phyloP scores from a whole-genome alignment of 306 rosid species.

The Aeschynomene evenia region DNA sequence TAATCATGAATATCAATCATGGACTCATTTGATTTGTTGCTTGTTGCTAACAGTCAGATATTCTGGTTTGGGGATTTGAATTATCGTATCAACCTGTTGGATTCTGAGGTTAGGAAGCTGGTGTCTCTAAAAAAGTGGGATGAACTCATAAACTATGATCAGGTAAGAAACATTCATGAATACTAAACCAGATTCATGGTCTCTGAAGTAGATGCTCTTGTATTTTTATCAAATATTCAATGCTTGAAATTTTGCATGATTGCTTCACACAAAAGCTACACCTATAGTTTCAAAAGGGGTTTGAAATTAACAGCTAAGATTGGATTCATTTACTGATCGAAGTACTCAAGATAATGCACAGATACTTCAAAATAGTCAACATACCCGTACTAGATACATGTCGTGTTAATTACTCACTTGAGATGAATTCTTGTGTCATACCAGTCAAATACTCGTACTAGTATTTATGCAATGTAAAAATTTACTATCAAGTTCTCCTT shows the following conservation, averaged over 20 bases:
- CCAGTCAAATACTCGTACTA: too few species aligned
- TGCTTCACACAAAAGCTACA: background rate
- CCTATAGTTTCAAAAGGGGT: background rate
- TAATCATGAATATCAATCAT: constrained; percentile 8
- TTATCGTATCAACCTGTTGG: constrained; percentile 76
- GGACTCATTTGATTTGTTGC: constrained; percentile 27
- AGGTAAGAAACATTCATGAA: constrained; percentile 52
- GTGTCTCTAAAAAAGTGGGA: constrained; percentile 65
- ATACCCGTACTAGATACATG: too few species aligned
- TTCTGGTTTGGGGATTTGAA: constrained; percentile 98
- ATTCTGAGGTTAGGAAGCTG: constrained; percentile 58
- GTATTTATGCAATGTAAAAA: background rate
- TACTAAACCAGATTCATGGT: background rate
- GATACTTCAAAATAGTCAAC: too few species aligned
- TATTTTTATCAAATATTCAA: background rate
- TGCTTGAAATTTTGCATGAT: background rate
- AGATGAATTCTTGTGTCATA: too few species aligned
- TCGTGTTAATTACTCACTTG: too few species aligned
- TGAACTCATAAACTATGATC: constrained; percentile 70
- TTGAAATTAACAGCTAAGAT: background rate
- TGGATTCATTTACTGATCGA: background rate
- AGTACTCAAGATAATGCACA: too few species aligned
- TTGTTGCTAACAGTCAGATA: constrained; percentile 62
- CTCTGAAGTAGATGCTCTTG: background rate
- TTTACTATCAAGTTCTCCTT: constrained; percentile 18